Base-by-base conservation (phyloP, 768 basidiomycete species). In the Nidularia sp. region DNA sequence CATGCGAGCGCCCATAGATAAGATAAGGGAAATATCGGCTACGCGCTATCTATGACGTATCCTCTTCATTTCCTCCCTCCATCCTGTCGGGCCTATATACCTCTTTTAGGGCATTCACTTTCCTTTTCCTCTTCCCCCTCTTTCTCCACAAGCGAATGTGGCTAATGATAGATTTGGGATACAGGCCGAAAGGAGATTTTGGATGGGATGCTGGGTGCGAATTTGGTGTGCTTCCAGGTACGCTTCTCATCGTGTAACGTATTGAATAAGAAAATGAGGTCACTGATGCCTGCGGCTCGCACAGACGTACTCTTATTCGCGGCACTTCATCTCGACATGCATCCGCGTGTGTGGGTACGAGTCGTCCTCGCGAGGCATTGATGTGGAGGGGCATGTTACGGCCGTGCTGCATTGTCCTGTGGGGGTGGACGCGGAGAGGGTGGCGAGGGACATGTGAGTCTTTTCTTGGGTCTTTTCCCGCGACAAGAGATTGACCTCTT, bases 291-390 rank as follows among this genome's bases (percentile, higher is more conserved):
- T 12, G n/a, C n/a, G 6, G 13, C 18, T 18, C 15, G 18, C 7
- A 6, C 53, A 86, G 76, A 97, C 95, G 0, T 97, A 96, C 69
- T 94, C 93, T 2, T 96, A 97, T 74, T 86, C 89, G 7, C 84
- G 96, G 5, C 96, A 98, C 70, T 99, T 99, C 70, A 85, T 83
- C 31, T 94, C 91, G 13, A 92, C 93, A 1, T 98, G 95, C 66
- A 85, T 98, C 42, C 89, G 96, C 15, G 96, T 99, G 4, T 96
- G 93, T 66, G 96, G 96, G 1, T 93, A 93, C 70, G 96, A 99
- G 65, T 85, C 86, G 1, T 85, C 84, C 1, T 63, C 80, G 3
- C 69, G 72, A 52, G 72, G 79, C 0, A 93, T 98, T 53, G 96
- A 98, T 58, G 87, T 89, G 18, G 85, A 90, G 56, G 94, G 95